Base-by-base conservation (phyloP, 371 early-diverging fungal genomes). In the Mucor plumbeus region DNA sequence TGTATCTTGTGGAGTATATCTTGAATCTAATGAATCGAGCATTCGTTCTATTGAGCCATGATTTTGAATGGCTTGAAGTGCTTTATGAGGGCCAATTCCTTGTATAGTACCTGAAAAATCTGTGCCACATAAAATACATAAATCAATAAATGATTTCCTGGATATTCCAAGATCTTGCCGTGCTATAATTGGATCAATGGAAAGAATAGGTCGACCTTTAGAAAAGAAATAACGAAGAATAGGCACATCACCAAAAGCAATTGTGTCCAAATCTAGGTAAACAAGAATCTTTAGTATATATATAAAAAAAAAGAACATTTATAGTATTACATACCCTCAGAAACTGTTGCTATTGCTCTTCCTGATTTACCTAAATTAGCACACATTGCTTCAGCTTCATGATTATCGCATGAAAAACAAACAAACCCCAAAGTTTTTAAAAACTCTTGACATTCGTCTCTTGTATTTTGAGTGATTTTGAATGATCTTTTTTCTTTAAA, bases 71-170 rank as follows among this genome's bases (percentile, higher is more conserved):
- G 87, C 71, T 13, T 79, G 67, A 3, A 83, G 72, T 0, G 92
- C 93, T 8, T 78, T 82, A 14, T 84, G 72, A 8, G 90, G 87
- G 0, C 91, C 93, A 17, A 93, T 83, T 4, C 87, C 84, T 43
- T 80, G 81, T 4, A 93, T 81, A 0, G 87, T 91, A 3, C 71
- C 74, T 21, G 88, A 86, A 71, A 91, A 93, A 58, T 93, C 93
- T 0, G 92, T 92, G 7, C 92, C 93, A 63, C 92, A 93, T n/a
- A 93, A 69, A 44, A 93, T 93, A 62, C 92, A 91, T 59, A 93
- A 26, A 68, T 93, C 93, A 5, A 90, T 66, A 69, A 91, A 93
- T 11, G 84, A 76, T 9, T 77, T 76, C 40, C 79, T 69, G 7
- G 75, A 81, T n/a, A 93, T 53, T 0, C 80, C 81, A 14, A 93